These are phyloP conservation scores for Dendrobium catenatum DNA, from an alignment of 106 monocot species.

Conservation along the genomic window DNA sequence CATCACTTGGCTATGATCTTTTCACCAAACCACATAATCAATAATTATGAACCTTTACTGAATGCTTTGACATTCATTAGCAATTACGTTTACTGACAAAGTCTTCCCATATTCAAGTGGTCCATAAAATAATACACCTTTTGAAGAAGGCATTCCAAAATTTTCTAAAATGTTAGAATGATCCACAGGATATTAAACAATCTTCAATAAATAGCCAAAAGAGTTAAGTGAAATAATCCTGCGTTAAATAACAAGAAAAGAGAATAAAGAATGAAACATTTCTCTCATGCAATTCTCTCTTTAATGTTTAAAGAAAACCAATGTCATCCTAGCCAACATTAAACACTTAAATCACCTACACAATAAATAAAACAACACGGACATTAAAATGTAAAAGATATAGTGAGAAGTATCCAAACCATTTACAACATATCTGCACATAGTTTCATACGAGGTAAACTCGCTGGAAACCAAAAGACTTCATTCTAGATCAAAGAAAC, in stretches of 20 bases:
- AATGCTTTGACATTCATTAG: conserved; percentile 70
- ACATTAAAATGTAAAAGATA: neutral
- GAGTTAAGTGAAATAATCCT: neutral
- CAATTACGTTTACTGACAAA: conserved; percentile 61
- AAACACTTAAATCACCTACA: conserved; percentile 61
- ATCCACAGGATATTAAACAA: conserved; percentile 64
- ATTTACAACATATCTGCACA: too few species aligned
- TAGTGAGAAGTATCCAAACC: too few species aligned
- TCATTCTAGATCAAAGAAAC: neutral
- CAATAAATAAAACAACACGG: neutral
- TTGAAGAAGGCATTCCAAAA: conserved; percentile 67
- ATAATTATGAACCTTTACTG: conserved; percentile 40
- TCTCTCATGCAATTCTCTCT: conserved; percentile 67
- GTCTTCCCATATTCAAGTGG: conserved; percentile 53
- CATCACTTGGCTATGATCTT: conserved; percentile 58
- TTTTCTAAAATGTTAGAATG: conserved; percentile 73
- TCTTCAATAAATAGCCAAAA: conserved; percentile 18
- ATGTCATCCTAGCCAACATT: conserved; percentile 70
- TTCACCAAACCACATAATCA: conserved; percentile 75
- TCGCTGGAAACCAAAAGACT: too few species aligned
- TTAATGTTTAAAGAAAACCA: conserved; percentile 62
- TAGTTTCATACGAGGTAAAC: neutral
- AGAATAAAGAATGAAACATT: neutral
- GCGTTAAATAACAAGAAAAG: neutral
- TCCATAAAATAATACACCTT: conserved; percentile 67